Conservation (phyloP, 805 yeast genomes). For the Lipomyces kockii region DNA sequence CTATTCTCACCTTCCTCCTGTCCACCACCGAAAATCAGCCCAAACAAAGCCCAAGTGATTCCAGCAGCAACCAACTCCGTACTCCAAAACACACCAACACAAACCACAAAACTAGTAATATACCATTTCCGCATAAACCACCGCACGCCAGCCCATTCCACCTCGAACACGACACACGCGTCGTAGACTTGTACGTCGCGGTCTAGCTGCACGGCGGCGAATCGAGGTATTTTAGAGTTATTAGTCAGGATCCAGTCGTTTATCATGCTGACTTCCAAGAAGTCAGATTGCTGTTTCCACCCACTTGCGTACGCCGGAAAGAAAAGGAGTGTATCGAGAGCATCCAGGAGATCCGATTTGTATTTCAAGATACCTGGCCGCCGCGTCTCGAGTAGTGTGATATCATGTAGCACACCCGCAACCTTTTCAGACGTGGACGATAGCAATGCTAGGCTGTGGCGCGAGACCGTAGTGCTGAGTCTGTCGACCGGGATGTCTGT, state of each 20-base stretch:
- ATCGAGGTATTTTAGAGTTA: conserved; percentile 8
- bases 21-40: not conserved
- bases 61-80: conserved; percentile 36
- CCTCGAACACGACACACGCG: conserved; percentile 40
- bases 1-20: not conserved
- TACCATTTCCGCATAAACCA: conserved; percentile 42
- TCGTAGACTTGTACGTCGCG: conserved; percentile 38
- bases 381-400: conserved; percentile 22
- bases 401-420: conserved; percentile 12
- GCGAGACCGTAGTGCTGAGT: conserved; percentile 14
- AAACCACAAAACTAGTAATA: conserved; percentile 38
- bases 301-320: conserved; percentile 44
- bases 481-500: conserved; percentile 28
- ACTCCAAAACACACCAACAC: conserved; percentile 41
- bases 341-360: conserved; percentile 40
- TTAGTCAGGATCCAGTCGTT: conserved; percentile 31
- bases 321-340: conserved; percentile 39
- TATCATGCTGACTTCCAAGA: conserved; percentile 39
- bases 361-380: conserved; percentile 45
- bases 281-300: conserved; percentile 38
- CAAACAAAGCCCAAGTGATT: conserved; percentile 18
- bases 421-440: conserved; percentile 15
- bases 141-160: conserved; percentile 44
- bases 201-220: conserved; percentile 39
- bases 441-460: conserved; percentile 21